Conservation (phyloP, 1,284 basidiomycete genomes). For the Puccinia coronata region DNA sequence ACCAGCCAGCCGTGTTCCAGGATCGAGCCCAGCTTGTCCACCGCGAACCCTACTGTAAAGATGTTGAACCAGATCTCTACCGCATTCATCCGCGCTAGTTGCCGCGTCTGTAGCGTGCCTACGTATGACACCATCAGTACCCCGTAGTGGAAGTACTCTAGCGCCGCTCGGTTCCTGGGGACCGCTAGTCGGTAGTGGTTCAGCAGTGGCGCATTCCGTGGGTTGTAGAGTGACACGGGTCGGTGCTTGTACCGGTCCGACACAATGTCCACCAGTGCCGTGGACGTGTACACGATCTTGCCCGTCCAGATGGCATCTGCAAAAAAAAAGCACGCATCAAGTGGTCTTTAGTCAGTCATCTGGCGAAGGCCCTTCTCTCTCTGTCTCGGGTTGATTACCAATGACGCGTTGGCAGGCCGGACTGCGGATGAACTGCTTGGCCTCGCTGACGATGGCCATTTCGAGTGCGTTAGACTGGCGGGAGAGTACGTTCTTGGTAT, state of each 20-base stretch:
- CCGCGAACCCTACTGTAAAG: slow-evolving; percentile 56
- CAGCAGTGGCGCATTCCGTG: slow-evolving; percentile 59
- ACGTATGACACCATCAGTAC: slow-evolving; percentile 59
- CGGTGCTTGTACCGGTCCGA: slow-evolving; percentile 60
- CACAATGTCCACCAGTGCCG: slow-evolving; percentile 55
- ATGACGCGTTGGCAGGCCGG: slow-evolving; percentile 56
- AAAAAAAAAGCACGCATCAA: neutral
- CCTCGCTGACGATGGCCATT: slow-evolving; percentile 55
- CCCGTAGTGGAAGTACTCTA: slow-evolving; percentile 57
- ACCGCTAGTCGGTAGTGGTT: slow-evolving; percentile 60
- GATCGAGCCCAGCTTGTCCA: slow-evolving; percentile 55
- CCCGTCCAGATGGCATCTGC: slow-evolving; percentile 55
- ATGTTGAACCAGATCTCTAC: slow-evolving; percentile 55
- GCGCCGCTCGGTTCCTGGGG: slow-evolving; percentile 56
- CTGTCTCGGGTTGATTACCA: too few species aligned
- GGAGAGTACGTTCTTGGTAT: slow-evolving; percentile 33
- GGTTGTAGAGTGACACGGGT: slow-evolving; percentile 60
- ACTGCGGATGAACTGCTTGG: slow-evolving; percentile 56
- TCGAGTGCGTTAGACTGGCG: slow-evolving; percentile 54
- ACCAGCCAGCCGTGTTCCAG: slow-evolving; percentile 56
- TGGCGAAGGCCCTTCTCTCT: too few species aligned
- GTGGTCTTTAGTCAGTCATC: too few species aligned
- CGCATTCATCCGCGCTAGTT: slow-evolving; percentile 35
- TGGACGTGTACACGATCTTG: slow-evolving; percentile 55
- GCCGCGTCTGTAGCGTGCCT: slow-evolving; percentile 55